Conservation (phyloP, 139 green algal species). For the Choricystis sp. region DNA sequence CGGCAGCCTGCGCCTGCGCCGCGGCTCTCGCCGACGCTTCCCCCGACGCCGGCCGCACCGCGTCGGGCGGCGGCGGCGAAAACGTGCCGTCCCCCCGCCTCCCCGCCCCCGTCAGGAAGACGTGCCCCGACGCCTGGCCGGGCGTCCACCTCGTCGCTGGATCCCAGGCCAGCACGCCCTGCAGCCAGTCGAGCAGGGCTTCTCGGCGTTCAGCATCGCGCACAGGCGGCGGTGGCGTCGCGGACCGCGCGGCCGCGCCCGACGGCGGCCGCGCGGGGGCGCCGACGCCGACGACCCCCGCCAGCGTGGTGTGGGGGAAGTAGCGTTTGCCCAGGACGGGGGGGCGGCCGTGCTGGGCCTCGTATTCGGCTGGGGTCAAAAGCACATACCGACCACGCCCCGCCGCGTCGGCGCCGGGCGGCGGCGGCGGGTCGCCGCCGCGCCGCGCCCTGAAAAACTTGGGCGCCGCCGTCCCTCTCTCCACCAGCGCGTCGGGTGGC, state of each 20-base stretch:
- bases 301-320: slow-evolving; percentile 59
- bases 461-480: slow-evolving; percentile 36
- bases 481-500: slow-evolving; percentile 46
- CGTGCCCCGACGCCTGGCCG: slow-evolving; percentile 62
- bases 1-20: not conserved
- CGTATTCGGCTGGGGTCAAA: slow-evolving; percentile 45
- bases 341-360: slow-evolving; percentile 22
- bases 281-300: slow-evolving; percentile 38
- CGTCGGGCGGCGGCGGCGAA: not conserved
- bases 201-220: slow-evolving; percentile 21
- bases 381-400: slow-evolving; percentile 25
- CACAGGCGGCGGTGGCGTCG: too few species aligned
- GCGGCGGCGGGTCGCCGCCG: not conserved
- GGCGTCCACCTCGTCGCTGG: slow-evolving; percentile 42
- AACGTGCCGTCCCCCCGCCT: not conserved
- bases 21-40: too few species aligned
- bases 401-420: not conserved
- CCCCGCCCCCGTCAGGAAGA: slow-evolving; percentile 58
- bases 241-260: too few species aligned
- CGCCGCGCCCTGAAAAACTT: slow-evolving; percentile 56
- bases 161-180: slow-evolving; percentile 49
- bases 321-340: slow-evolving; percentile 68
- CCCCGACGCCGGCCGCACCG: too few species aligned
- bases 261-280: slow-evolving; percentile 10
- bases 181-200: slow-evolving; percentile 69